Percentiles rank a stretch among this genome's conserved stretches.
Evolutionary conservation across 331 rosid species (phyloP).

Genomic region (Pyracantha coccinea): DNA sequence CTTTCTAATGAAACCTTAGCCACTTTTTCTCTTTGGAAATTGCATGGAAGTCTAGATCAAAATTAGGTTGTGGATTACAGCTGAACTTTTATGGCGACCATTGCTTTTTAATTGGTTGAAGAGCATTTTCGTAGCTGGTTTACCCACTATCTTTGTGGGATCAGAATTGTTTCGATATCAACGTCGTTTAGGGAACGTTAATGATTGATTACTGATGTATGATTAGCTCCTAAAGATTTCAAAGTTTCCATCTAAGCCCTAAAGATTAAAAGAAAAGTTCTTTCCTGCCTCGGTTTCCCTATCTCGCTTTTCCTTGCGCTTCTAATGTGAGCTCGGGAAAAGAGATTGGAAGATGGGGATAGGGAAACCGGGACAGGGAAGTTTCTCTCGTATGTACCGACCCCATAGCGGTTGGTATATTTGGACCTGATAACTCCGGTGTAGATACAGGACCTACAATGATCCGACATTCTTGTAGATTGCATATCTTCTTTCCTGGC

Average conservation of each 20-base stretch:
- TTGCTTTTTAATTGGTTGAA: constrained; percentile 13
- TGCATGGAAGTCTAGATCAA: background rate
- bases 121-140: constrained; percentile 26
- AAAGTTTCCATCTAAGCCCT: too few species aligned
- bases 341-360: too few species aligned
- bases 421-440: background rate
- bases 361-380: too few species aligned
- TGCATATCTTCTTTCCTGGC: background rate
- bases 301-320: too few species aligned
- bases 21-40: background rate
- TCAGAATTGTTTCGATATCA: constrained; percentile 1
- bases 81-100: constrained; percentile 22
- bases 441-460: background rate
- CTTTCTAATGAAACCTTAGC: background rate
- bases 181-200: background rate
- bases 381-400: too few species aligned
- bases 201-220: background rate
- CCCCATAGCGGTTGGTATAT: background rate
- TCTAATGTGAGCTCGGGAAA: too few species aligned
- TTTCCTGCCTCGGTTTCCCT: too few species aligned
- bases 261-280: too few species aligned
- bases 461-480: constrained; percentile 3
- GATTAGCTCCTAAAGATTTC: background rate
- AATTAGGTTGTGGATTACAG: constrained; percentile 22
- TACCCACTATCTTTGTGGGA: constrained; percentile 19